Evolutionary conservation across 148 eudicot species (phyloP).

Genomic region (Amaranthus hypochondriacus): DNA sequence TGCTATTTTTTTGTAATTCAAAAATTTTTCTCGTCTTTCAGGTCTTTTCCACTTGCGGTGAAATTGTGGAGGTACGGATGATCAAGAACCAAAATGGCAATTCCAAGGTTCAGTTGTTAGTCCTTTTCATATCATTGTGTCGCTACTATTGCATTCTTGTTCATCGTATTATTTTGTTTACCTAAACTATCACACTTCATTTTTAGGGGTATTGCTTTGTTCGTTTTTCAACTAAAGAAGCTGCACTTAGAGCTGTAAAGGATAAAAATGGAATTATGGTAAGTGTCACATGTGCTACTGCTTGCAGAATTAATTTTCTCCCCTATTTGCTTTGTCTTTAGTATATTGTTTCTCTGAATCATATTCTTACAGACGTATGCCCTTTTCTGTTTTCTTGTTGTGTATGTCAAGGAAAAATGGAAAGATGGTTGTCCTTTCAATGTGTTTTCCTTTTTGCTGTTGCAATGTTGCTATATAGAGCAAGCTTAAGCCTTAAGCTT

Average conservation of each 20-base stretch:
- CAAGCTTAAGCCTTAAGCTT: background rate
- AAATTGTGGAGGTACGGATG: constrained; percentile 48
- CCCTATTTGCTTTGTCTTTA: background rate
- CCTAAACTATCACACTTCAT: background rate
- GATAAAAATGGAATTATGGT: constrained; percentile 56
- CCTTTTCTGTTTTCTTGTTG: background rate
- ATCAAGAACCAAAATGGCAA: constrained; percentile 54
- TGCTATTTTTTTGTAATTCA: background rate
- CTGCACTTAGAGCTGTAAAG: constrained; percentile 57
- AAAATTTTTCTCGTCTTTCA: constrained; percentile 15
- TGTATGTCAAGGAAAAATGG: background rate
- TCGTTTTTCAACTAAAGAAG: constrained; percentile 51
- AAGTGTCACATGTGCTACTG: constrained; percentile 11
- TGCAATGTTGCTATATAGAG: background rate
- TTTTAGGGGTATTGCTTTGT: constrained; percentile 61
- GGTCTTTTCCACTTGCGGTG: constrained; percentile 64
- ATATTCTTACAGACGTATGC: background rate
- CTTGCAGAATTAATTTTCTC: background rate
- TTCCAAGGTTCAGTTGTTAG: constrained; percentile 34
- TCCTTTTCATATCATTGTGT: background rate
- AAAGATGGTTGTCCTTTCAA: background rate
- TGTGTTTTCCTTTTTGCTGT: background rate
- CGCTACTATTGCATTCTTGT: background rate
- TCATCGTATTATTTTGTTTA: constrained; percentile 1
- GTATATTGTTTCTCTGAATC: background rate